Evolutionary conservation across 2,329 filamentous ascomycete species (phyloP), one percentile per base, ranked within the genome.

Genomic region (Diaporthe amygdali): DNA sequence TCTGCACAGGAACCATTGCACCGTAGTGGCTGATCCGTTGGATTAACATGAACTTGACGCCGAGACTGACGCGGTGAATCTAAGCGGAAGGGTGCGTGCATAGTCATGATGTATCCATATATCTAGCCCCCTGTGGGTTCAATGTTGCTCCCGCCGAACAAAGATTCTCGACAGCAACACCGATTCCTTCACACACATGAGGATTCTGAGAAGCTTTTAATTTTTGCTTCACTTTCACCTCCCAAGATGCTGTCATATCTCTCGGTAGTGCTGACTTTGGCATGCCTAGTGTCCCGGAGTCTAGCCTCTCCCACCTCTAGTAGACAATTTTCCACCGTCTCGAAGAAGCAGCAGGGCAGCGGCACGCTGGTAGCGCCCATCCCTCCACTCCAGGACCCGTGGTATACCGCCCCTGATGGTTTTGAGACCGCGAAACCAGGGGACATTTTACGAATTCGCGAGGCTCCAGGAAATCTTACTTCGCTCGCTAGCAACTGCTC

Each of bases 381-480:
- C 17, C 73, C 77, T 5, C 80, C 79, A 9, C 76, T 73, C 20
- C 59, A 76, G 52, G 80, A 81, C 63, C 78, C 80, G 7, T 81
- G 79, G 78, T 81, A 81, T 68, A 75, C 74, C 2, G 77, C 78
- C 0, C 79, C 80, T 3, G 51, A 69, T 7, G 77, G 73, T 9
- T 81, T 80, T 46, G 78, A 78, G 25, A 39, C 66, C 9, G 66
- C 75, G 7, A 61, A 61, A 1, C 78, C 79, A 5, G 79, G 80
- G 12, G 74, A 77, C 2, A 72, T 81, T 9, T 69, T 81, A 25
- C 74, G 78, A 3, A 68, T 80, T 5, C 79, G 80, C 1, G 37
- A 73, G 3, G 77, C 77, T 0, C 77, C 77, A 12, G 77, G 79
- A 27, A 77, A 78, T 56, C 47, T 78, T 44, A 76, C 74, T 2